phyloP scores from a whole-genome alignment of 2,329 filamentous ascomycete species.

The Dryadomyces quercus-mongolicae region DNA sequence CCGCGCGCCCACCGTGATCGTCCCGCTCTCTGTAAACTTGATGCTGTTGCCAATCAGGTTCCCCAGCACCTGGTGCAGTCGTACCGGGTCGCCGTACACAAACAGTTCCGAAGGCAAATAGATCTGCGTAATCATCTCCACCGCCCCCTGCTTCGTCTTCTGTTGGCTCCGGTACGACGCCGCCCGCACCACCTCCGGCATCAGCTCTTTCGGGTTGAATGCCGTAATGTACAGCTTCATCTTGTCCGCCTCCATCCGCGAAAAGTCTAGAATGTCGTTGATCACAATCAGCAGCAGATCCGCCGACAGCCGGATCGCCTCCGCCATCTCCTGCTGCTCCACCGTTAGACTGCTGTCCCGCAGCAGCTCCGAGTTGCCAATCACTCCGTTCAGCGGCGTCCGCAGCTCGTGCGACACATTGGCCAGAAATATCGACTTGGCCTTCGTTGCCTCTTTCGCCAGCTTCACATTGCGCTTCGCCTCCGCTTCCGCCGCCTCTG shows the following conservation, averaged over 20 bases:
- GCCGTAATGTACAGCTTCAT: constrained; percentile 68
- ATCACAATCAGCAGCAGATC: constrained; percentile 85
- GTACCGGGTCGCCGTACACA: constrained; percentile 54
- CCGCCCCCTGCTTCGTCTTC: constrained; percentile 48
- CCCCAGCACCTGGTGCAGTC: constrained; percentile 56
- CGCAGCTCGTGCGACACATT: constrained; percentile 74
- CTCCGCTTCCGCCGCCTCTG: constrained; percentile 68
- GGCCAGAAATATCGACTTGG: constrained; percentile 69
- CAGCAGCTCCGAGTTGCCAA: constrained; percentile 76
- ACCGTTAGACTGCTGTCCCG: constrained; percentile 62
- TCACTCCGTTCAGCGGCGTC: constrained; percentile 76
- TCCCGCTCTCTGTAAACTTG: constrained; percentile 83
- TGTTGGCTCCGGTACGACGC: constrained; percentile 55
- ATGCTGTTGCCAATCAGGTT: constrained; percentile 88
- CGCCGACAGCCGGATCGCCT: constrained; percentile 75
- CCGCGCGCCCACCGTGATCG: constrained; percentile 69
- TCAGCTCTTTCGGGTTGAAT: constrained; percentile 56
- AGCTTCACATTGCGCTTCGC: constrained; percentile 69
- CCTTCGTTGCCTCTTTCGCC: constrained; percentile 72
- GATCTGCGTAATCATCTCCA: constrained; percentile 58
- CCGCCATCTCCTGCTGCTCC: constrained; percentile 75
- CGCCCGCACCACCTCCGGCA: constrained; percentile 53
- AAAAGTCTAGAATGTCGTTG: constrained; percentile 93
- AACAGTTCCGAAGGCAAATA: constrained; percentile 59
- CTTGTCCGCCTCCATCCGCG: constrained; percentile 81